Evolutionary conservation across 345 rosid species (phyloP), one percentile per base, ranked within the genome.

Genomic region (Arabidopsis thaliana): DNA sequence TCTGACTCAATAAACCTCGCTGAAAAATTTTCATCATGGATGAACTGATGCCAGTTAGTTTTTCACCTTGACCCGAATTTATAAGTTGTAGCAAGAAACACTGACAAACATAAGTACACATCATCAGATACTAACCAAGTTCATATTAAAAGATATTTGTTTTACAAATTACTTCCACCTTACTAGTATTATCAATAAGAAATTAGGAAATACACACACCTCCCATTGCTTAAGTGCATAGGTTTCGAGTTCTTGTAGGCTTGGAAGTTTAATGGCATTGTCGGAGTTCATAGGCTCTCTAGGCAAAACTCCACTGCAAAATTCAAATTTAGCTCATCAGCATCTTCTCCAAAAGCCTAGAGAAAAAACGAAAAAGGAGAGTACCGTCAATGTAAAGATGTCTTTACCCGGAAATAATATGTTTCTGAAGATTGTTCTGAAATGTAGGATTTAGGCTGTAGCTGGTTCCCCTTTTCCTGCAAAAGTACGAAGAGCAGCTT

Each of bases 211-310:
- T 79, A 58, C 86, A 68, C 87, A 71, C 80, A 92, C 97, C 97
- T 92, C 97, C 99, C 99, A 95, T 48, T 95, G 96, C 46, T 85
- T 88, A 81, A 83, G 86, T 33, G 97, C 97, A 81, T 85, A 95
- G 40, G 77, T 69, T 65, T 90, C 96, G 1, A 95, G 96, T 73
- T 95, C 97, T 78, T 86, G 86, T 72, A 71, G 78, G 62, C 84
- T 91, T 51, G 97, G 97, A 67, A 90, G 97, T 70, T 89, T 85
- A 34, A 59, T 79, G 37, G 82, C 84, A 80, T 84, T 64, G 80
- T 70, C 76, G 25, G 84, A 30, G 59, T 91, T 87, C 96, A 92
- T 87, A 14, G 97, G 84, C 82, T 95, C 97, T 79, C 97, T 87
- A 56, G 96, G 97, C 80, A 95, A 84, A 80, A 83, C 84, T 79